Conservation (phyloP, 495 filamentous ascomycete species). For the Bombardia bombarda region DNA sequence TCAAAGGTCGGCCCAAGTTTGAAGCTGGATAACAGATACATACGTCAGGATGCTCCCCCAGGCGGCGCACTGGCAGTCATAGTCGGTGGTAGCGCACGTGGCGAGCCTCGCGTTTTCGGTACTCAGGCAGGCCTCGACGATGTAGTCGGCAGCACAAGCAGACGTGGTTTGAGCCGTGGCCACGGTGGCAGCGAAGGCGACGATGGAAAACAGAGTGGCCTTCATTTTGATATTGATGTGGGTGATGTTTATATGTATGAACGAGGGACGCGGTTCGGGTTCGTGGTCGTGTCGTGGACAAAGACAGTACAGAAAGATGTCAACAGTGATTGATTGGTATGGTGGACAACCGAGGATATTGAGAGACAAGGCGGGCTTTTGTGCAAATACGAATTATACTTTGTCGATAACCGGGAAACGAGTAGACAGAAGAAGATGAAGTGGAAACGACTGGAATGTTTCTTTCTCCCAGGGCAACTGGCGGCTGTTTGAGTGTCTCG, state of each 20-base stretch:
- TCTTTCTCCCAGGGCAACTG: slow-evolving; percentile 15
- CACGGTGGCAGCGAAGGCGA: slow-evolving; percentile 23
- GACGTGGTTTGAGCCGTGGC: slow-evolving; percentile 19
- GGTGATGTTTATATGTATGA: background rate
- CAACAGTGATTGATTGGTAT: no score
- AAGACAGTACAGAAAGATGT: no score
- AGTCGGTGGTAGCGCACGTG: slow-evolving; percentile 28
- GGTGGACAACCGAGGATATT: background rate
- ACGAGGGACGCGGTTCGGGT: background rate
- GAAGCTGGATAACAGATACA: slow-evolving; percentile 1
- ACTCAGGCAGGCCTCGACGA: slow-evolving; percentile 35
- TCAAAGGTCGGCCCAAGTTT: background rate
- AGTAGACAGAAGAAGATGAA: no score
- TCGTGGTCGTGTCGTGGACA: background rate
- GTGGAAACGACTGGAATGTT: slow-evolving; percentile 3
- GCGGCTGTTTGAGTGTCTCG: slow-evolving; percentile 4
- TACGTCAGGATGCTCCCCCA: slow-evolving; percentile 33
- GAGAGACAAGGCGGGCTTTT: background rate
- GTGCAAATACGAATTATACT: background rate
- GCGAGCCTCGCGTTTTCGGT: slow-evolving; percentile 29
- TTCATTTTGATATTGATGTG: slow-evolving; percentile 29
- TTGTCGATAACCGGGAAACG: slow-evolving; percentile 1
- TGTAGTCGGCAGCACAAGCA: slow-evolving; percentile 33
- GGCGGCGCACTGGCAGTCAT: slow-evolving; percentile 30
- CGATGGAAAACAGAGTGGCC: slow-evolving; percentile 21